A percentile compares a stretch with the other conserved stretches of the same genome.
phyloP scores from a whole-genome alignment of 352 stramenopile genomes.

The Globisporangium paddicum region DNA sequence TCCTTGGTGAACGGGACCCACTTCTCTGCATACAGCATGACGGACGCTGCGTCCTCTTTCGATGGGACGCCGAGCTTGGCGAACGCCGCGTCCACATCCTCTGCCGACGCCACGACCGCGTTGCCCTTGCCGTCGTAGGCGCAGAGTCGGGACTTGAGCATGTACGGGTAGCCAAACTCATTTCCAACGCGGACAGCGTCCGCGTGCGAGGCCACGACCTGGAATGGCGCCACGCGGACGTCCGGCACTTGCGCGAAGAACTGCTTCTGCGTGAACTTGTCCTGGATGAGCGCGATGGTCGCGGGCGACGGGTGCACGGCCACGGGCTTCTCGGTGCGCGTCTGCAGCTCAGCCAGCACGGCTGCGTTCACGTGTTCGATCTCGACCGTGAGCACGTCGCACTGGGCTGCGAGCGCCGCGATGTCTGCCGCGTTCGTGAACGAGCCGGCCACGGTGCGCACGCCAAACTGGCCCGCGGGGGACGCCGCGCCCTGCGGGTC shows the following conservation, averaged over 20 bases:
- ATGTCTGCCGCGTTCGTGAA: slow-evolving; percentile 74
- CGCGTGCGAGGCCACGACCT: slow-evolving; percentile 35
- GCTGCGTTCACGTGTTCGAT: slow-evolving; percentile 98
- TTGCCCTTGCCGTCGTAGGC: slow-evolving; percentile 98
- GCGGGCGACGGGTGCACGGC: slow-evolving; percentile 79
- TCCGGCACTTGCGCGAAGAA: slow-evolving; percentile 48
- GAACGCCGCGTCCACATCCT: slow-evolving; percentile 84
- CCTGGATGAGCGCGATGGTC: slow-evolving; percentile 95
- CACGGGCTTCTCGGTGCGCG: slow-evolving; percentile 19
- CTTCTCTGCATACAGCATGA: slow-evolving; percentile 92
- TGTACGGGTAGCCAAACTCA: slow-evolving; percentile 93
- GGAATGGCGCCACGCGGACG: slow-evolving; percentile 55
- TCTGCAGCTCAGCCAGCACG: slow-evolving; percentile 87
- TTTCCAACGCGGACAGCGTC: slow-evolving; percentile 40
- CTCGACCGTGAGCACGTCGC: slow-evolving; percentile 96
- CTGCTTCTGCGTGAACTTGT: slow-evolving; percentile 97
- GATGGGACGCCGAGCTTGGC: slow-evolving; percentile 66
- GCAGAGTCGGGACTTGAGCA: slow-evolving; percentile 96
- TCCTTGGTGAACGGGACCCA: slow-evolving; percentile 97
- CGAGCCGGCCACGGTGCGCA: slow-evolving; percentile 66
- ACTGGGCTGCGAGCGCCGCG: slow-evolving; percentile 66
- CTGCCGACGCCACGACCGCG: slow-evolving; percentile 82
- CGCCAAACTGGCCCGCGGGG: slow-evolving; percentile 68
- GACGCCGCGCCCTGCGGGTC: slow-evolving; percentile 83
- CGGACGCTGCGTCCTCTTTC: slow-evolving; percentile 14